phyloP scores from a whole-genome alignment of 306 rosid genomes.

The Quercus glauca region DNA sequence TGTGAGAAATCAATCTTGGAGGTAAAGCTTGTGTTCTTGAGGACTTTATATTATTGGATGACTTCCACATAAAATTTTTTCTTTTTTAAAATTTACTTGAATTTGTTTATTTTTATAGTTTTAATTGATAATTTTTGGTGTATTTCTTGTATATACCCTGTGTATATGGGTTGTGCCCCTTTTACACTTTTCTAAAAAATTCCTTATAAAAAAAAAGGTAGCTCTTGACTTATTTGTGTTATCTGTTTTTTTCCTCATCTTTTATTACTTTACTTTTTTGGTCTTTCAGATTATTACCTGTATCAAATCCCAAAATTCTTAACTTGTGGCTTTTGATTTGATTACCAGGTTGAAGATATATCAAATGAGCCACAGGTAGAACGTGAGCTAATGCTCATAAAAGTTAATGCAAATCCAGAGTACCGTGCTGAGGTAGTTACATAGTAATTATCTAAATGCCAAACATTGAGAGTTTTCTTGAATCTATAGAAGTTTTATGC shows the following conservation, averaged over 20 bases:
- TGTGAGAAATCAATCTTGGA: too few relatives aligned
- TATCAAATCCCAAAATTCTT: constrained; percentile 4
- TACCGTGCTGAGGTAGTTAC: constrained; percentile 55
- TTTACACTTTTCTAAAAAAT: background rate
- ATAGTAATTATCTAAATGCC: background rate
- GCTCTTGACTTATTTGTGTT: background rate
- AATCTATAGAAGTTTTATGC: background rate
- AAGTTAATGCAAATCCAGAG: constrained; percentile 49
- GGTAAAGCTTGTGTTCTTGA: too few relatives aligned
- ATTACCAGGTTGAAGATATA: constrained; percentile 65
- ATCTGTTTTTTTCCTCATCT: background rate
- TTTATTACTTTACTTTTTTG: background rate
- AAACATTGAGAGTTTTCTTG: background rate
- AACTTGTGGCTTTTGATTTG: background rate
- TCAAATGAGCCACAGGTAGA: constrained; percentile 76
- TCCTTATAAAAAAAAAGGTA: background rate
- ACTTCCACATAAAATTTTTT: too few relatives aligned
- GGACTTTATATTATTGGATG: too few relatives aligned
- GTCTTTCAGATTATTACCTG: background rate
- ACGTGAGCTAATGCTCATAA: constrained; percentile 75
- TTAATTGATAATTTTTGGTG: too few relatives aligned
- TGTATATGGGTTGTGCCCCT: too few relatives aligned
- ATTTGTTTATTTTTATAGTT: too few relatives aligned
- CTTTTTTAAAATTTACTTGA: too few relatives aligned
- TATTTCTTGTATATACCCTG: too few relatives aligned